Conservation (phyloP, 306 rosid species). For the Sindora glabra region DNA sequence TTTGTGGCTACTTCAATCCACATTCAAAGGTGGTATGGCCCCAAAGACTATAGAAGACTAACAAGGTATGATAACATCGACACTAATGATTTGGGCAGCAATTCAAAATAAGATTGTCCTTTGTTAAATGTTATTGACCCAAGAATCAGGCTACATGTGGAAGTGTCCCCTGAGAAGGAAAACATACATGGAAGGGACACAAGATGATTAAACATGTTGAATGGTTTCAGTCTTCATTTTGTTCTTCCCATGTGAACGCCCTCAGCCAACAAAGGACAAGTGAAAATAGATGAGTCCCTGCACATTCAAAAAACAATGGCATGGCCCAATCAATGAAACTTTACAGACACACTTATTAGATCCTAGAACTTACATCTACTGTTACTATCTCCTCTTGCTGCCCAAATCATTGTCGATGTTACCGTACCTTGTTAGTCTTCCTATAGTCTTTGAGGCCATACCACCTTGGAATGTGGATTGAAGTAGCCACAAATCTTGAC, state of each 20-base stretch:
- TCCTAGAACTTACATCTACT: conserved; percentile 7
- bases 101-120: background rate
- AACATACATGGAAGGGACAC: conserved; percentile 14
- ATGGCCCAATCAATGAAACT: conserved; percentile 16
- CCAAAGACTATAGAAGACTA: too few relatives aligned
- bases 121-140: conserved; percentile 16
- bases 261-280: conserved; percentile 13
- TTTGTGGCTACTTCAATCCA: too few relatives aligned
- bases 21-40: too few relatives aligned
- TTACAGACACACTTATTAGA: conserved; percentile 1
- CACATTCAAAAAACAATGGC: conserved; percentile 35
- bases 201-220: conserved; percentile 24
- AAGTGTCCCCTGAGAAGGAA: conserved; percentile 36
- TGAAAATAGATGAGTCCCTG: too few relatives aligned
- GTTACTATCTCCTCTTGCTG: too few relatives aligned
- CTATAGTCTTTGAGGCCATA: too few relatives aligned
- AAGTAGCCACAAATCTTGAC: too few relatives aligned
- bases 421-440: too few relatives aligned
- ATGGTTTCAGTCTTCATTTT: conserved; percentile 31
- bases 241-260: conserved; percentile 42
- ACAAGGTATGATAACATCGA: too few relatives aligned
- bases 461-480: too few relatives aligned
- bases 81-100: too few relatives aligned
- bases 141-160: conserved; percentile 42
- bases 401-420: too few relatives aligned